Base-by-base conservation (phyloP, 108 stramenopile genomes). In the Pseudonitzschia pungens region DNA sequence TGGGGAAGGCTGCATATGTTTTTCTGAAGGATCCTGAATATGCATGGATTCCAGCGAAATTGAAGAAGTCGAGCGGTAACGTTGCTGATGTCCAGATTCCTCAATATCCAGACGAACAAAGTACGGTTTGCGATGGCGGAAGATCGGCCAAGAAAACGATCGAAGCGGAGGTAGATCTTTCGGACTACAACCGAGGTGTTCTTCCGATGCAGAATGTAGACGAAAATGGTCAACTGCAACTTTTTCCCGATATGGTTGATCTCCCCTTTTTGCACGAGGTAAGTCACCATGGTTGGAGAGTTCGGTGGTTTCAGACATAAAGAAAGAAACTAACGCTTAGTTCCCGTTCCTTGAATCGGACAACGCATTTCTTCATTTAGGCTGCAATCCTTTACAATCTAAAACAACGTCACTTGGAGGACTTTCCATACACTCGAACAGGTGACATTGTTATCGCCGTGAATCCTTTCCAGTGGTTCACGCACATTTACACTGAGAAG, bases 371-470 rank as follows among this genome's bases (percentile, higher is more conserved):
- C 14, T 43, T 6, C 42, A 56, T 20, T 11, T 53, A 86, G 85
- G 86, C 86, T 32, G 86, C 94, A 14, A 97, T 98, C 78, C 81
- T 98, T 44, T 94, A 96, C 76, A 96, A 93, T 72, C 72, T 93
- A 65, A 90, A 89, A 64, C 76, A 77, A 24, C 88, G 96, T 27
- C 95, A 97, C 80, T 59, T 74, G 64, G 65, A 84, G 4, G 76
- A 82, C 24, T 66, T 81, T 44, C 96, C 96, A 6, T 98, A 98
- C 81, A 97, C 97, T 4, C 84, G 95, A 52, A 95, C 94, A 7
- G 96, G 96, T 28, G 95, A 95, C 65, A 95, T 98, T 73, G 77
- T 97, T 55, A 92, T 98, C 53, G 97, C 97, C 9, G 85, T 97
- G 51, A 98, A 98, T 76, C 97, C 97, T n/a, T 98, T 96, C 81